Conservation (phyloP, 306 rosid genomes). For the Calophaca sinica region DNA sequence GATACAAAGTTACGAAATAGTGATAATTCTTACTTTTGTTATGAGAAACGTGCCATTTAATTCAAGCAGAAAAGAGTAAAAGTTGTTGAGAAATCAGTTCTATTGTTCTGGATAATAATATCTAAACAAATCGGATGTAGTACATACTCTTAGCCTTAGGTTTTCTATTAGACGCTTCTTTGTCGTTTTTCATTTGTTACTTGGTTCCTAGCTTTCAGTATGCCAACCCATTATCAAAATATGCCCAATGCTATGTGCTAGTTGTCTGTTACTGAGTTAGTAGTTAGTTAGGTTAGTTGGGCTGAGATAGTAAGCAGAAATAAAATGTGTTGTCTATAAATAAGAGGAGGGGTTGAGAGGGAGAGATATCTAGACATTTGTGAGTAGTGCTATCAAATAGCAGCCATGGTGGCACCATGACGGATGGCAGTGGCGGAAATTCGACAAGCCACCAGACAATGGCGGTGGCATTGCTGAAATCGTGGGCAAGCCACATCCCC, state of each 20-base stretch:
- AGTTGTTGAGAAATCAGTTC: conserved; percentile 13
- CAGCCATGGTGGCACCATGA: background rate
- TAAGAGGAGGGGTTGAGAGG: background rate
- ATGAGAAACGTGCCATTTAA: background rate
- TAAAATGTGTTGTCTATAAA: background rate
- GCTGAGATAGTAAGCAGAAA: background rate
- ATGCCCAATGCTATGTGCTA: background rate
- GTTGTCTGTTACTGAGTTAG: background rate
- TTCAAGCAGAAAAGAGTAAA: background rate
- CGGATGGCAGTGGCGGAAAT: no score
- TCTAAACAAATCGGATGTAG: conserved; percentile 10
- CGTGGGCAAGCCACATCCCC: background rate
- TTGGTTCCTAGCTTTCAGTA: conserved; percentile 10
- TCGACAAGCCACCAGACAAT: background rate
- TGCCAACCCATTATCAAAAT: background rate
- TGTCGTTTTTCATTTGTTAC: conserved; percentile 20
- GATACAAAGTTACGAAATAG: background rate
- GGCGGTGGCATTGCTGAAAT: background rate
- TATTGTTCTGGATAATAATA: conserved; percentile 11
- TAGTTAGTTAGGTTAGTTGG: background rate
- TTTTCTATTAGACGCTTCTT: conserved; percentile 12
- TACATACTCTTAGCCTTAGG: background rate
- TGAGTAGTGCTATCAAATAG: background rate
- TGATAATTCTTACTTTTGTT: background rate
- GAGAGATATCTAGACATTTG: background rate